phyloP scores from a whole-genome alignment of 495 filamentous ascomycete species.

The Cryomyces antarcticus region DNA sequence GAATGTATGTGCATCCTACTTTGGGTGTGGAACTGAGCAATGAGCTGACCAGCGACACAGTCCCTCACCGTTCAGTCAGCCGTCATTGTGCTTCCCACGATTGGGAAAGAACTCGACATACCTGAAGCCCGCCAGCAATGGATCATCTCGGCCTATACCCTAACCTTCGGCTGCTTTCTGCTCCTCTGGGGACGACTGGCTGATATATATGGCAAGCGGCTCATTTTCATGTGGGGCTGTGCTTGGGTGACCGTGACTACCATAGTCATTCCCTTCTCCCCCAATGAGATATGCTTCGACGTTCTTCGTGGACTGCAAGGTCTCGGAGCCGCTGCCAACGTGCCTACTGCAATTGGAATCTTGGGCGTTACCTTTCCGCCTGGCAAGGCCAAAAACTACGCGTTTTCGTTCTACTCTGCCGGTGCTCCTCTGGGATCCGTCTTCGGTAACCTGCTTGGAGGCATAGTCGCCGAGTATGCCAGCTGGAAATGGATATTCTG shows the following conservation, averaged over 20 bases:
- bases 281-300: constrained; percentile 20
- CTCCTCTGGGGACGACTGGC: constrained; percentile 17
- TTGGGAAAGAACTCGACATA: constrained; percentile 31
- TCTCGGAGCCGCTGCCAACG: constrained; percentile 17
- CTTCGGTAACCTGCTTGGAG: constrained; percentile 32
- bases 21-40: not conserved
- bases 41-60: constrained; percentile 13
- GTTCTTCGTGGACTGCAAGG: constrained; percentile 19
- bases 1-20: constrained; percentile 22
- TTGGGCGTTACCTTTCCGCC: constrained; percentile 38
- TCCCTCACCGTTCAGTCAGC: constrained; percentile 36
- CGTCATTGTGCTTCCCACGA: constrained; percentile 40
- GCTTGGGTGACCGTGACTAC: constrained; percentile 15
- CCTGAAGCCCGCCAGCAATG: constrained; percentile 37
- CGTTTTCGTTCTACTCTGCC: constrained; percentile 23
- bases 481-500: constrained; percentile 38
- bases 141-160: constrained; percentile 37
- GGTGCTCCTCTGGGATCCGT: constrained; percentile 26
- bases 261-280: constrained; percentile 14
- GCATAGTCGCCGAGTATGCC: constrained; percentile 32
- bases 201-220: constrained; percentile 18
- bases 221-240: constrained; percentile 19
- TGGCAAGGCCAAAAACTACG: constrained; percentile 42
- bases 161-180: constrained; percentile 18
- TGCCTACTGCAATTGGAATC: constrained; percentile 36